Conservation (phyloP, 768 basidiomycete genomes). For the Cubamyces sp. region DNA sequence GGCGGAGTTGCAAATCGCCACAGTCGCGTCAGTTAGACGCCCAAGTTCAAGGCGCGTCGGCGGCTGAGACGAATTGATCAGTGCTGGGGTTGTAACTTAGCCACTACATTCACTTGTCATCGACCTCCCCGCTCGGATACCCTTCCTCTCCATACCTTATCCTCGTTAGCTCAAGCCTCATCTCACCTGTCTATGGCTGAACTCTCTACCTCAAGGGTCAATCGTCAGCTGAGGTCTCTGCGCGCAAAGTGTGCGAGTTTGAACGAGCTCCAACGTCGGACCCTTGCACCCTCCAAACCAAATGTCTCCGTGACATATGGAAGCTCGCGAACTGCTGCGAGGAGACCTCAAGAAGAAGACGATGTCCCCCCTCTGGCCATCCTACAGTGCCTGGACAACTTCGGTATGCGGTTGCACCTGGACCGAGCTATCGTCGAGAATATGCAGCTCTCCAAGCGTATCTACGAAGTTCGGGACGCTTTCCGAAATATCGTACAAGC, state of each 20-base stretch:
- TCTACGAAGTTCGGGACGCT: slow-evolving; percentile 58
- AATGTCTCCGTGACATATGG: slow-evolving; percentile 25
- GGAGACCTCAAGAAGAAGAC: background rate
- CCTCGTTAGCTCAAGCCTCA: background rate
- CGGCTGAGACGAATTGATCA: slow-evolving; percentile 1
- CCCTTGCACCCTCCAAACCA: slow-evolving; percentile 27
- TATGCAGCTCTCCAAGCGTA: slow-evolving; percentile 48
- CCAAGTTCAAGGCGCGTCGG: slow-evolving; percentile 12
- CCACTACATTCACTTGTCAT: background rate
- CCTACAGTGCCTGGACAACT: slow-evolving; percentile 43
- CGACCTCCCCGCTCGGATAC: slow-evolving; percentile 1
- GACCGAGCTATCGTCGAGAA: slow-evolving; percentile 40
- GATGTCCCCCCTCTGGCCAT: slow-evolving; percentile 40
- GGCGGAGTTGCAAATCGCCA: slow-evolving; percentile 28
- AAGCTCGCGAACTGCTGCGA: background rate
- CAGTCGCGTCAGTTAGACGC: slow-evolving; percentile 25
- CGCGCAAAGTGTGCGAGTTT: slow-evolving; percentile 49
- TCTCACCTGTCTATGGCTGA: slow-evolving; percentile 19
- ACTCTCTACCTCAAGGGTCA: slow-evolving; percentile 46
- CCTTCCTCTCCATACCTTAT: background rate
- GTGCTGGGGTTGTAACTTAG: background rate
- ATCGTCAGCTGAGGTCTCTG: slow-evolving; percentile 51
- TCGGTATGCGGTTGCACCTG: slow-evolving; percentile 39
- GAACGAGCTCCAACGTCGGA: slow-evolving; percentile 27
- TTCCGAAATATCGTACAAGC: slow-evolving; percentile 55